phyloP scores from a whole-genome alignment of 345 rosid genomes.

The Hibiscus syriacus region DNA sequence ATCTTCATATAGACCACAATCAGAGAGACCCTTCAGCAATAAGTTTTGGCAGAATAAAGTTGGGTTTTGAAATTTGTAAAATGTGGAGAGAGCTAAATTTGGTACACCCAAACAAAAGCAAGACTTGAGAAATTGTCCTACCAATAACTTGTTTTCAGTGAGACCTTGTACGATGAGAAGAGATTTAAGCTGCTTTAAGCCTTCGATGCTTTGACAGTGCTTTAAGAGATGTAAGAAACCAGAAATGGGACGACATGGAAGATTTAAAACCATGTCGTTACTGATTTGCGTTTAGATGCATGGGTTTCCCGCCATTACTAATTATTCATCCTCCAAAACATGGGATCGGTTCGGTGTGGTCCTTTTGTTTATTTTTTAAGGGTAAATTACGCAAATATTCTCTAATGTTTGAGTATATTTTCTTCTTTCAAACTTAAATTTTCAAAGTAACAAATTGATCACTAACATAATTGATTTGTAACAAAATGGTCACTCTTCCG shows the following conservation, averaged over 20 bases:
- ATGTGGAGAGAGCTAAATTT: conserved; percentile 30
- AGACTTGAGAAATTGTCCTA: conserved; percentile 24
- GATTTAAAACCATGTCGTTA: background rate
- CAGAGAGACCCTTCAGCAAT: conserved; percentile 30
- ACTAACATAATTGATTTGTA: no score
- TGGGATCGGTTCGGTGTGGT: no score
- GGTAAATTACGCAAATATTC: no score
- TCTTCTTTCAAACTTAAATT: no score
- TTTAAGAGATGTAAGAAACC: conserved; percentile 11
- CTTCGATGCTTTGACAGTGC: conserved; percentile 16
- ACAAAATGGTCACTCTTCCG: no score
- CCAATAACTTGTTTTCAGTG: background rate
- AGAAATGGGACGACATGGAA: background rate
- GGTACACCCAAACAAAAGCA: conserved; percentile 31
- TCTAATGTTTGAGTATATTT: no score
- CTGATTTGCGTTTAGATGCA: background rate
- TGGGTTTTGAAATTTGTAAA: conserved; percentile 15
- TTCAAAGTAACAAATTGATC: no score
- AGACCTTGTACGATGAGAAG: conserved; percentile 29
- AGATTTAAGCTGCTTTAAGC: conserved; percentile 28
- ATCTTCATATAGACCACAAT: conserved; percentile 26
- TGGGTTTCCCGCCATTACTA: conserved; percentile 2
- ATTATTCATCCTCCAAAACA: background rate
- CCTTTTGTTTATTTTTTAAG: background rate
- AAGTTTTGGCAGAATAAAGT: conserved; percentile 24